Evolutionary conservation across 2,329 filamentous ascomycete genomes (phyloP).

Genomic region (Diaporthe vaccinii): DNA sequence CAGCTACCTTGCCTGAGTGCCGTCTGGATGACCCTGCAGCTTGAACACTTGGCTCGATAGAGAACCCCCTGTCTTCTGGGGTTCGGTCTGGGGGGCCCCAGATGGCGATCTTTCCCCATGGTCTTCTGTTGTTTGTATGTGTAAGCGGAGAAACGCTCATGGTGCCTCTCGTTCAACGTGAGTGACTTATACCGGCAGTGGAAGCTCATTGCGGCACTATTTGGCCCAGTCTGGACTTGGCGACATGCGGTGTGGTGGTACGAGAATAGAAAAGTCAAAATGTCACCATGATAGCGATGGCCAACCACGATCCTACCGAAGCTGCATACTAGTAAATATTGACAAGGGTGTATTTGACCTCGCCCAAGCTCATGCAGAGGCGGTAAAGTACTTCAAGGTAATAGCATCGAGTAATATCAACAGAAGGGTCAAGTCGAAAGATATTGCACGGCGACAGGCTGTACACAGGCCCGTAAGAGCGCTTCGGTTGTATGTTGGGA

Average conservation of each 20-base stretch:
- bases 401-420: too few species aligned
- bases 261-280: not conserved
- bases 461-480: too few species aligned
- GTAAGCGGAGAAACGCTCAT: not conserved
- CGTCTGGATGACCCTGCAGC: not conserved
- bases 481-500: not conserved
- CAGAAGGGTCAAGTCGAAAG: too few species aligned
- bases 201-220: not conserved
- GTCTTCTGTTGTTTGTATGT: not conserved
- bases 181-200: not conserved
- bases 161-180: not conserved
- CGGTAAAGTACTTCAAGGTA: not conserved
- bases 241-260: not conserved
- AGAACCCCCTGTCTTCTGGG: not conserved
- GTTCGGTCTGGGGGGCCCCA: not conserved
- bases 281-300: not conserved
- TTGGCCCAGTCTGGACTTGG: not conserved
- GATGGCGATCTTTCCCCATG: not conserved
- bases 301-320: not conserved
- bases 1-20: not conserved
- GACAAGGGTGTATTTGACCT: not conserved
- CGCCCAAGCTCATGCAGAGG: not conserved
- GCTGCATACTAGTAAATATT: not conserved
- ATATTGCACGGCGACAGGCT: not conserved
- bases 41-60: not conserved